phyloP scores from a whole-genome alignment of 2,329 filamentous ascomycete species.

The Decorospora gaudefroyi region DNA sequence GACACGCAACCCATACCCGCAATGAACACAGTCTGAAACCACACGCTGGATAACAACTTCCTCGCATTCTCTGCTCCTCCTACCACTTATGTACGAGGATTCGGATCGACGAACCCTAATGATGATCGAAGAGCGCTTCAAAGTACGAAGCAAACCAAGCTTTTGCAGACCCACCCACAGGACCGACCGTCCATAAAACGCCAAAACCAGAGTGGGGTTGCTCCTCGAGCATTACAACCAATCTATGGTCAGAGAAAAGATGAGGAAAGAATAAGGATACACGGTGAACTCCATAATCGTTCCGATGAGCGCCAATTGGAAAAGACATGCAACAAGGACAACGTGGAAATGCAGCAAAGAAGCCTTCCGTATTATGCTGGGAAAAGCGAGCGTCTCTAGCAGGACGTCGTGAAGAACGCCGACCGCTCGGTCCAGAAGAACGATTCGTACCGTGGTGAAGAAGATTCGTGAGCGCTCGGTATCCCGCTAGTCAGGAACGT shows the following conservation, averaged over 20 bases:
- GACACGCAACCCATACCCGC: slow-evolving; percentile 16
- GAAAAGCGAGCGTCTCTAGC: slow-evolving; percentile 21
- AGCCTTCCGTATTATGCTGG: slow-evolving; percentile 39
- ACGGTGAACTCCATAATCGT: slow-evolving; percentile 25
- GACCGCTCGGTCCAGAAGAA: slow-evolving; percentile 32
- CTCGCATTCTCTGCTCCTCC: slow-evolving; percentile 31
- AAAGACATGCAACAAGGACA: slow-evolving; percentile 41
- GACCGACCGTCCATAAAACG: slow-evolving; percentile 28
- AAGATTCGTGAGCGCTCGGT: slow-evolving; percentile 45
- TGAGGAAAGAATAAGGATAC: slow-evolving; percentile 25
- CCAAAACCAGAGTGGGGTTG: slow-evolving; percentile 38
- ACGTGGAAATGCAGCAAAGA: slow-evolving; percentile 42
- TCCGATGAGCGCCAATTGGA: slow-evolving; percentile 32
- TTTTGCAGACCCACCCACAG: slow-evolving; percentile 37
- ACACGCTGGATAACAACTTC: slow-evolving; percentile 8
- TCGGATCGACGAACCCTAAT: slow-evolving; percentile 22
- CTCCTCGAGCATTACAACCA: slow-evolving; percentile 43
- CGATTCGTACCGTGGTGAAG: slow-evolving; percentile 37
- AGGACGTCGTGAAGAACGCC: slow-evolving; percentile 23
- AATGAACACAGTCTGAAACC: slow-evolving; percentile 13
- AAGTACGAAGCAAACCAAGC: slow-evolving; percentile 41
- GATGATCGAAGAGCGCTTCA: slow-evolving; percentile 34
- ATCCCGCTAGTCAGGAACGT: slow-evolving; percentile 26
- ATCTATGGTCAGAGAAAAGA: slow-evolving; percentile 31
- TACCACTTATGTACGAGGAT: slow-evolving; percentile 33